Evolutionary conservation across 116 monocot genomes (phyloP).

Genomic region (Phalaenopsis hybrid): DNA sequence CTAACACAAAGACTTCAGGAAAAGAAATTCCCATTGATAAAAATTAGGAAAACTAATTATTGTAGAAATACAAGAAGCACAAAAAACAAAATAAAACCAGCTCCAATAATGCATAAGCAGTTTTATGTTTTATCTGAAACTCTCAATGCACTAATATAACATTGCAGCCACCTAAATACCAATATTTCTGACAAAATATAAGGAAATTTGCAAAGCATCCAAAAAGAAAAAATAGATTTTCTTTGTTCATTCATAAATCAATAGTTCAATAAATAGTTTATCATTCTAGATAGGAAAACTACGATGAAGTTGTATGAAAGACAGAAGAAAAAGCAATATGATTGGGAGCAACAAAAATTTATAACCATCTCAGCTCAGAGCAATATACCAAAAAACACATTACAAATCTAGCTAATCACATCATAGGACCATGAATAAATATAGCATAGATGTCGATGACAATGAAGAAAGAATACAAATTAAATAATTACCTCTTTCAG

Average conservation of each 20-base stretch:
- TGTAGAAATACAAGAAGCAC: neutral
- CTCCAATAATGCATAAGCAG: neutral
- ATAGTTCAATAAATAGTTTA: neutral
- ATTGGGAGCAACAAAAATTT: neutral
- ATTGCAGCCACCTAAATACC: neutral
- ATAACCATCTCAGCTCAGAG: too few species aligned
- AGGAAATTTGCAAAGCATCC: neutral
- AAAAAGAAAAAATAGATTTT: neutral
- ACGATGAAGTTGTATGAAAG: neutral
- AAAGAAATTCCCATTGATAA: neutral
- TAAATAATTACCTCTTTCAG: constrained; percentile 55
- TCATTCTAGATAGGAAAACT: neutral
- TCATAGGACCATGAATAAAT: too few species aligned
- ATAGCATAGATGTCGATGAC: neutral
- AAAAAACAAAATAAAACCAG: neutral
- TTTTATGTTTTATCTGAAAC: neutral
- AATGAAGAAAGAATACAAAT: neutral
- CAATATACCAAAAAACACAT: too few species aligned
- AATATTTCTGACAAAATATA: neutral
- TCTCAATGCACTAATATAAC: neutral
- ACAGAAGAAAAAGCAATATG: neutral
- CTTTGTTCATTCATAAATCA: neutral
- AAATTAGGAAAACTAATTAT: neutral
- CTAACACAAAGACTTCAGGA: neutral
- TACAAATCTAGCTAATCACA: too few species aligned